Percentiles rank a stretch among this genome's conserved stretches.
These are phyloP conservation scores for Phytophthora brassicae DNA, from an alignment of 352 stramenopile genomes.

Conservation along the genomic window DNA sequence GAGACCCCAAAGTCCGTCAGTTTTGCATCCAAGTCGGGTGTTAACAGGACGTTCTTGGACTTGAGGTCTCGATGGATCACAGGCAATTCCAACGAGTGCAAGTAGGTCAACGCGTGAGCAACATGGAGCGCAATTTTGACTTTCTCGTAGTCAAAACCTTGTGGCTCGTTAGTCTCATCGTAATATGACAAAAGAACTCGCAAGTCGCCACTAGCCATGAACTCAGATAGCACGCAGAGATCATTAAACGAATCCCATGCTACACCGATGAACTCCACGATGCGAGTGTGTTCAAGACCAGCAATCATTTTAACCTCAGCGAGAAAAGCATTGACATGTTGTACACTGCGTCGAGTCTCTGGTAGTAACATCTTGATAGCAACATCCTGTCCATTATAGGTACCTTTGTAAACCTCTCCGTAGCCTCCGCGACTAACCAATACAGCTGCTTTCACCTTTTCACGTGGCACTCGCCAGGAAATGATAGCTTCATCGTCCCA, in stretches of 20 bases:
- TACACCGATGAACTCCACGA: conserved; percentile 11
- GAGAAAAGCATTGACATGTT: conserved; percentile 16
- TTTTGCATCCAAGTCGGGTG: conserved; percentile 33
- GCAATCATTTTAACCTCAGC: conserved; percentile 17
- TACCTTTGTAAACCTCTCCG: conserved; percentile 18
- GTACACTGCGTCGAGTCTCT: conserved; percentile 14
- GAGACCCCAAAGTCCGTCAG: conserved; percentile 53
- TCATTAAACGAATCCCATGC: conserved; percentile 19
- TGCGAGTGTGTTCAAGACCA: conserved; percentile 16
- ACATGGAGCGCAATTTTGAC: conserved; percentile 45
- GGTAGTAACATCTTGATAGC: conserved; percentile 12
- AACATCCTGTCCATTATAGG: conserved; percentile 7
- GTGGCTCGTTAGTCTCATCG: conserved; percentile 37
- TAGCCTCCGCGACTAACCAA: conserved; percentile 12
- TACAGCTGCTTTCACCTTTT: conserved; percentile 10
- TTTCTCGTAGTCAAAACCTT: conserved; percentile 46
- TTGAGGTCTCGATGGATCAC: conserved; percentile 28
- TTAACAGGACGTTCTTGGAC: conserved; percentile 46
- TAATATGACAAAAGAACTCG: conserved; percentile 53
- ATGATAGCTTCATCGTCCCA: conserved; percentile 28
- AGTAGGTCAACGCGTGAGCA: conserved; percentile 38
- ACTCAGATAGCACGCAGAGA: conserved; percentile 14
- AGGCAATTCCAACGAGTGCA: conserved; percentile 40
- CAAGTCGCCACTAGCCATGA: conserved; percentile 22
- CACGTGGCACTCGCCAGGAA: conserved; percentile 14